Base-by-base conservation (phyloP, 169 alveolate species). In the Plasmodium falciparum region DNA sequence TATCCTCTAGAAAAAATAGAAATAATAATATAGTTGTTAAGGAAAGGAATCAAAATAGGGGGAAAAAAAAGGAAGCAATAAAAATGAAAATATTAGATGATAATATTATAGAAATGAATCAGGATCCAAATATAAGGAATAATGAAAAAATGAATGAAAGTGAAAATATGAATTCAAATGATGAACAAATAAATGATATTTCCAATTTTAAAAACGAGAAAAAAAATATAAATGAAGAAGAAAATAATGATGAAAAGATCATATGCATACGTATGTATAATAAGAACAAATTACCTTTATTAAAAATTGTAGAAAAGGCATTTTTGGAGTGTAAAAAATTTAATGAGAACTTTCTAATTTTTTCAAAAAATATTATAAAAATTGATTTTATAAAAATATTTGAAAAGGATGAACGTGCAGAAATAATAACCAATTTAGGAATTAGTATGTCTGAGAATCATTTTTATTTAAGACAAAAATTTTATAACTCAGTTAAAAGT, bases 271-370 rank as follows among this genome's bases (percentile, higher is more conserved):
- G 91, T 33, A 7, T 83, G 71, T 83, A 83, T 66, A 83, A 15
- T 13, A 45, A 59, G 3, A 47, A 56, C 6, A 59, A n/a, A 29
- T 29, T 71, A 20, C 71, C 91, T 20, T n/a, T 43, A 26, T n/a
- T 56, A 4, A 83, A 83, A 62, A 12, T 33, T 29, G 71, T 83
- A 29, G 85, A 83, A 71, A 83, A 72, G 29, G 91, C 58, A 22
- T 63, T 83, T 70, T 67, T 83, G 73, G 91, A 83, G 33, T 83
- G 91, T 63, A 83, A 83, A 83, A 83, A 83, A 83, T 71, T 58
- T 83, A 83, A 72, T 63, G 91, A 83, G 45, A 83, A 83, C 26
- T 83, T 83, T 70, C 71, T 83, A 11, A 39, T 83, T 47, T 83
- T 83, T 43, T 83, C 91, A 12, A 83, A 83, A 70, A 67, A 63